Base-by-base conservation (phyloP, 257 asterid genomes). In the Verbena officinalis region DNA sequence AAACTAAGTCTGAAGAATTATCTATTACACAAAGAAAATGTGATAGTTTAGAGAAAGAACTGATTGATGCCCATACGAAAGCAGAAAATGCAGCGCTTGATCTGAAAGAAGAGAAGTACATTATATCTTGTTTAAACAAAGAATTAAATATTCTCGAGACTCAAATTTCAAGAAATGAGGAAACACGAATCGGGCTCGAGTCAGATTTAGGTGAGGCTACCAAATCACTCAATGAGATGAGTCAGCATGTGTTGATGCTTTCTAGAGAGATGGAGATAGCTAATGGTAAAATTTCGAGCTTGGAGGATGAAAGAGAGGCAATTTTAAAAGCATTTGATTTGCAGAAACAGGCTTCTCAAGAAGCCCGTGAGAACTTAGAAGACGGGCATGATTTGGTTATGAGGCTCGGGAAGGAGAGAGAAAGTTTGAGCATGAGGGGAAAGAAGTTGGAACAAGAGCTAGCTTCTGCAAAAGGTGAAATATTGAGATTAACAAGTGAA, bases 381-480 rank as follows among this genome's bases (percentile, higher is more conserved):
- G 95, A 81, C 1, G 95, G 95, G 2, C 88, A 81, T 72, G 78
- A 43, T 64, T 67, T 87, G 70, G 75, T 87, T 62, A 74, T 84
- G 83, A 67, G 75, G 66, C 95, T 90, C n/a, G 91, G 95, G 8
- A 78, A 80, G 58, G 88, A 83, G 54, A 80, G 87, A 48, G 90
- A 83, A 75, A 78, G 52, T 71, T 58, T 78, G 45, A 84, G 69
- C 52, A 80, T 56, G 69, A 81, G 88, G 74, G 88, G 75, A 43
- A 79, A 62, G 73, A 85, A 79, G 51, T 74, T 81, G 19, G 95
- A 83, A 43, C 87, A 83, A 30, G 97, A 85, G 55, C 44, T 90
- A 76, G 90, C 83, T 19, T 78, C 80, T 31, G 95, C 97, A n/a
- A 90, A 90, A 75, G 91, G 96, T 11, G 96, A 90, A 54, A 85